phyloP scores from a whole-genome alignment of 208 protist species.

The Tritrichomonas musculus region DNA sequence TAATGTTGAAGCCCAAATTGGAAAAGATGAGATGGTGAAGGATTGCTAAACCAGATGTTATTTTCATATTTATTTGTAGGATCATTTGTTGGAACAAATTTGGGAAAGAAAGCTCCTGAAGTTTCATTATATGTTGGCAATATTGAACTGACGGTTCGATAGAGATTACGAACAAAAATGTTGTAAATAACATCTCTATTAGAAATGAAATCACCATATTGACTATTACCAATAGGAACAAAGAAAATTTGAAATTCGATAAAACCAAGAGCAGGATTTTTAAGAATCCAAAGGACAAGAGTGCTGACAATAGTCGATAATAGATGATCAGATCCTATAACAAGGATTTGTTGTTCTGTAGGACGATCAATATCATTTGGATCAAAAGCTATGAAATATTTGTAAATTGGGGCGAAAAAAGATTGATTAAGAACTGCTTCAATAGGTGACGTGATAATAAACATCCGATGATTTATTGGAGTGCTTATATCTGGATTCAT shows the following conservation, averaged over 20 bases:
- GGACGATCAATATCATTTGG: too few relatives aligned
- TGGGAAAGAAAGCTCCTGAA: not conserved
- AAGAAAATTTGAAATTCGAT: not conserved
- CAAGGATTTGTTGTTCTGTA: not conserved
- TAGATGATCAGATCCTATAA: not conserved
- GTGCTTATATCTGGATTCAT: too few relatives aligned
- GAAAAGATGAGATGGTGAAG: not conserved
- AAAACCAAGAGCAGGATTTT: not conserved
- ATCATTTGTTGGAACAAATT: not conserved
- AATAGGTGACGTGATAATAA: too few relatives aligned
- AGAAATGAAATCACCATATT: not conserved
- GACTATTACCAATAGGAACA: not conserved
- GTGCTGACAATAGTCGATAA: not conserved
- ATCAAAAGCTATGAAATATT: too few relatives aligned
- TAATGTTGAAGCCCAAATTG: not conserved
- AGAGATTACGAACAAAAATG: not conserved
- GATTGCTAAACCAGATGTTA: not conserved
- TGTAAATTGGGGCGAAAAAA: too few relatives aligned
- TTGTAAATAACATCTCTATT: not conserved
- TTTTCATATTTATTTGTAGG: not conserved
- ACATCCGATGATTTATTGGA: too few relatives aligned
- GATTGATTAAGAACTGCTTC: too few relatives aligned
- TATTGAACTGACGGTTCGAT: not conserved
- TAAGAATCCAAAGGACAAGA: not conserved
- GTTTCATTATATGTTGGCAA: not conserved